These are phyloP conservation scores for Daphne laureola DNA, from an alignment of 441 rosid species.

Conservation along the genomic window DNA sequence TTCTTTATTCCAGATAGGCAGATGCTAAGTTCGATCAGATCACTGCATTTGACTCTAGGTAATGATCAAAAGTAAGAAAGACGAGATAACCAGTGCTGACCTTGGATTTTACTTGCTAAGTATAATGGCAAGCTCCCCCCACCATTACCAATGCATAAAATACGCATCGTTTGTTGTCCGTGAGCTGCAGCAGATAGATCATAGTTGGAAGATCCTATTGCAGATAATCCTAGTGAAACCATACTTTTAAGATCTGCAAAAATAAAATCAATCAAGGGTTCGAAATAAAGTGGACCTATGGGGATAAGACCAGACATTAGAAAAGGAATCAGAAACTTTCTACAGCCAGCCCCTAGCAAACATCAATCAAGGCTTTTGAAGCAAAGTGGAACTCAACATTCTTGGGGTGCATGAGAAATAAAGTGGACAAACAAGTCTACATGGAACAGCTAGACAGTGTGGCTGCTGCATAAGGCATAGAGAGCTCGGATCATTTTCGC, in stretches of 20 bases:
- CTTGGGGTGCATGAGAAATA: background rate
- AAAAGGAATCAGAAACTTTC: background rate
- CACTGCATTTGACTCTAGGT: too few species aligned
- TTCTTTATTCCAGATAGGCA: too few species aligned
- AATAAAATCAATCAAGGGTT: constrained; percentile 14
- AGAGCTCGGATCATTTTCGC: constrained; percentile 36
- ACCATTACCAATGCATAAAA: constrained; percentile 87
- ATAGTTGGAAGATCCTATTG: constrained; percentile 47
- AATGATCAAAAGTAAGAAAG: too few species aligned
- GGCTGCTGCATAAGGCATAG: constrained; percentile 70
- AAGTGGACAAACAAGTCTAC: constrained; percentile 26
- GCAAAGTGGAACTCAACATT: background rate
- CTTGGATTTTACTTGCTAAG: constrained; percentile 73
- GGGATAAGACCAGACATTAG: background rate
- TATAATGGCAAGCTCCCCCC: constrained; percentile 89
- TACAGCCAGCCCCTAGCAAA: background rate
- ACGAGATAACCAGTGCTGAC: constrained; percentile 17
- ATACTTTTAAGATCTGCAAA: constrained; percentile 55
- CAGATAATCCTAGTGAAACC: constrained; percentile 55
- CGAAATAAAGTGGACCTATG: too few species aligned
- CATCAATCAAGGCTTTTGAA: too few species aligned
- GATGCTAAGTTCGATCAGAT: too few species aligned
- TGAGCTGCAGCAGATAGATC: constrained; percentile 41
- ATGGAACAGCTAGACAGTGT: constrained; percentile 80
- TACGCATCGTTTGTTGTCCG: constrained; percentile 52